These are phyloP conservation scores for Pleurostoma richardsiae DNA, from an alignment of 2,329 filamentous ascomycete species.

Conservation along the genomic window DNA sequence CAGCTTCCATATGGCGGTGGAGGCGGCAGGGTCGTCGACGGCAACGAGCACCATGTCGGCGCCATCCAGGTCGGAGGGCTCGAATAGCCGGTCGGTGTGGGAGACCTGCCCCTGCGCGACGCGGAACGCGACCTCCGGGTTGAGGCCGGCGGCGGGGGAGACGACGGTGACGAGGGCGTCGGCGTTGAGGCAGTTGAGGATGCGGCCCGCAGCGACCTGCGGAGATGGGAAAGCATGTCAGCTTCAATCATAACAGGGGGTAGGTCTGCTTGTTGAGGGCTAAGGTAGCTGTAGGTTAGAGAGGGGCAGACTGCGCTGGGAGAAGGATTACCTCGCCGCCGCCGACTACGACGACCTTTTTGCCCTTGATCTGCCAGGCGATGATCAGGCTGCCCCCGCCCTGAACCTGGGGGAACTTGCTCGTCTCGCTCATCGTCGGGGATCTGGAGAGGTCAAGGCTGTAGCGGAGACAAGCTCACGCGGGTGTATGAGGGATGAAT, in stretches of 20 bases:
- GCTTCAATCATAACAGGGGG: background rate
- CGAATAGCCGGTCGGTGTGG: conserved; percentile 79
- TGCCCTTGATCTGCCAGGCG: conserved; percentile 91
- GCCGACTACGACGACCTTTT: conserved; percentile 85
- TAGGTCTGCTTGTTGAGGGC: background rate
- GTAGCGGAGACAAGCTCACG: too few species aligned
- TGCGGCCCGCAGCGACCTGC: conserved; percentile 91
- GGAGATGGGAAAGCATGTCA: conserved; percentile 8
- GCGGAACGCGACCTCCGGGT: conserved; percentile 82
- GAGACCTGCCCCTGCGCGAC: conserved; percentile 69
- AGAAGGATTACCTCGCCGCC: conserved; percentile 74
- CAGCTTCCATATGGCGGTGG: conserved; percentile 83
- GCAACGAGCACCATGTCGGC: conserved; percentile 87
- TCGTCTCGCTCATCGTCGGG: conserved; percentile 5
- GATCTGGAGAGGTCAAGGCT: conserved; percentile 12
- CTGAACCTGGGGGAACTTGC: conserved; percentile 72
- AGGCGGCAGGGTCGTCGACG: conserved; percentile 90
- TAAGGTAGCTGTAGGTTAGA: background rate
- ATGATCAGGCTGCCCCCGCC: conserved; percentile 90
- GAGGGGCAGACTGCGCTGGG: conserved; percentile 6
- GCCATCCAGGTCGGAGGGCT: conserved; percentile 77
- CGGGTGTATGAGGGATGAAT: too few species aligned
- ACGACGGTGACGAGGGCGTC: conserved; percentile 87
- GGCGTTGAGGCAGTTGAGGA: conserved; percentile 90
- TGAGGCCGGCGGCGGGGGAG: conserved; percentile 73